phyloP scores from a whole-genome alignment of 2,329 filamentous ascomycete species.

The Neoascochyta sp. region DNA sequence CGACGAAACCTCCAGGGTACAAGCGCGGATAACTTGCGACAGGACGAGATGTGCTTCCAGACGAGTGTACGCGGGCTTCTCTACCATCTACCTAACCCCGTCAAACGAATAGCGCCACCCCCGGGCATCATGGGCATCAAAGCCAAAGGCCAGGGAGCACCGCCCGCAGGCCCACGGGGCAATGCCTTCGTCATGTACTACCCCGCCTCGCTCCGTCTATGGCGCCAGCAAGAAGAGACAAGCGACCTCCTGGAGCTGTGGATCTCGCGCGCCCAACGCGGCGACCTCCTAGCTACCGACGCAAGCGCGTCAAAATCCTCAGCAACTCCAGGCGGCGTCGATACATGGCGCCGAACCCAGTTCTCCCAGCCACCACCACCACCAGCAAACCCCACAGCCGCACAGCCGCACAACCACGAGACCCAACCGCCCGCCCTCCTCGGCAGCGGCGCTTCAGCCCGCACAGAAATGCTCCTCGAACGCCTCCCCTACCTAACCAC shows the following conservation, averaged over 20 bases:
- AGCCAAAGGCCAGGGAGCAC: constrained; percentile 23
- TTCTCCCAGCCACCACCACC: constrained; percentile 12
- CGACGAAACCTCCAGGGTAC: constrained; percentile 48
- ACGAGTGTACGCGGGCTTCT: constrained; percentile 82
- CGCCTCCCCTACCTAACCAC: constrained; percentile 79
- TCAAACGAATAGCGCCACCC: constrained; percentile 57
- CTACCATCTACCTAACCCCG: constrained; percentile 79
- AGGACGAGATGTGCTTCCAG: constrained; percentile 93
- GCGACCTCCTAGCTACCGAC: constrained; percentile 25
- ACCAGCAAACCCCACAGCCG: constrained; percentile 2
- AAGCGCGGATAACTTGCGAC: constrained; percentile 69
- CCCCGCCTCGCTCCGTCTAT: constrained; percentile 77
- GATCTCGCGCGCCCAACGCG: constrained; percentile 55
- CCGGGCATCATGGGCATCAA: constrained; percentile 37
- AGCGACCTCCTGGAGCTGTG: constrained; percentile 69
- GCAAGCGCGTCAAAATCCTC: constrained; percentile 25
- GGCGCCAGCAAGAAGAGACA: constrained; percentile 78
- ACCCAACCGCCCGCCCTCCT: constrained; percentile 42
- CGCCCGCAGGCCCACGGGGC: constrained; percentile 28
- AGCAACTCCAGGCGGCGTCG: constrained; percentile 36
- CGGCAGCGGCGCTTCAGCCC: constrained; percentile 60
- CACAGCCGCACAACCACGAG: constrained; percentile 8
- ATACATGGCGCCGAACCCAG: constrained; percentile 33
- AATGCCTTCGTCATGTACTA: constrained; percentile 90
- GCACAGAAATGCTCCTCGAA: constrained; percentile 74